Percentiles rank a stretch among this genome's conserved stretches.
Conservation (phyloP, 495 filamentous ascomycete genomes). For the Pyrenula aspistea region DNA sequence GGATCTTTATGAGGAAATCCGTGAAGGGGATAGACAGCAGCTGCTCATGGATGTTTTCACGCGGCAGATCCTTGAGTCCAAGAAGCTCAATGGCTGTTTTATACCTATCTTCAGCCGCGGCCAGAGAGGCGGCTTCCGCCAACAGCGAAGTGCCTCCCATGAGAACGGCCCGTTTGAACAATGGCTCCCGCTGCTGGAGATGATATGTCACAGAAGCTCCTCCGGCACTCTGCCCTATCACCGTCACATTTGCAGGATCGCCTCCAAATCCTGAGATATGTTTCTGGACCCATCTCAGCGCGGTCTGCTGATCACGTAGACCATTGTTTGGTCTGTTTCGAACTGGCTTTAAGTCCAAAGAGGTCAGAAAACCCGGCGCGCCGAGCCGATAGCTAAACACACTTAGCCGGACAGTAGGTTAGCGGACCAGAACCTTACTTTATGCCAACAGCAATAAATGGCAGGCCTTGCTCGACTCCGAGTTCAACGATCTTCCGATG, state of each 20-base stretch:
- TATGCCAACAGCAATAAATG: slow-evolving; percentile 29
- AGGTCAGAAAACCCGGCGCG: slow-evolving; percentile 51
- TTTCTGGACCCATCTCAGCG: slow-evolving; percentile 60
- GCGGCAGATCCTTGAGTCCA: slow-evolving; percentile 15
- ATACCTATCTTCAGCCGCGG: slow-evolving; percentile 24
- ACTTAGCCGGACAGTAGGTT: slow-evolving; percentile 30
- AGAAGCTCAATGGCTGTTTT: slow-evolving; percentile 19
- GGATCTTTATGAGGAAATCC: slow-evolving; percentile 20
- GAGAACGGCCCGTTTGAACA: slow-evolving; percentile 38
- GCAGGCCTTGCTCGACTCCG: slow-evolving; percentile 24
- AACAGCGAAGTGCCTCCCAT: not conserved
- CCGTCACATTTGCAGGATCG: slow-evolving; percentile 46
- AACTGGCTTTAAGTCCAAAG: slow-evolving; percentile 22
- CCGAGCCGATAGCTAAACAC: slow-evolving; percentile 56
- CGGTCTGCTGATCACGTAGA: slow-evolving; percentile 54
- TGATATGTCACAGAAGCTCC: slow-evolving; percentile 55
- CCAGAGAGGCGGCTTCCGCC: slow-evolving; percentile 1
- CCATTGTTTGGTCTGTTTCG: slow-evolving; percentile 51
- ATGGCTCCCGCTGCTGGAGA: slow-evolving; percentile 22
- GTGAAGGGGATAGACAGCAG: slow-evolving; percentile 19
- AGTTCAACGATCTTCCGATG: slow-evolving; percentile 23
- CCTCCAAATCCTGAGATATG: slow-evolving; percentile 62
- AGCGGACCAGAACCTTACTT: slow-evolving; percentile 18
- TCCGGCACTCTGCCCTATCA: slow-evolving; percentile 58
- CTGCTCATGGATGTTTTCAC: slow-evolving; percentile 19